Evolutionary conservation across 2,329 filamentous ascomycete genomes (phyloP).

Genomic region (Pseudocercospora crystallina): DNA sequence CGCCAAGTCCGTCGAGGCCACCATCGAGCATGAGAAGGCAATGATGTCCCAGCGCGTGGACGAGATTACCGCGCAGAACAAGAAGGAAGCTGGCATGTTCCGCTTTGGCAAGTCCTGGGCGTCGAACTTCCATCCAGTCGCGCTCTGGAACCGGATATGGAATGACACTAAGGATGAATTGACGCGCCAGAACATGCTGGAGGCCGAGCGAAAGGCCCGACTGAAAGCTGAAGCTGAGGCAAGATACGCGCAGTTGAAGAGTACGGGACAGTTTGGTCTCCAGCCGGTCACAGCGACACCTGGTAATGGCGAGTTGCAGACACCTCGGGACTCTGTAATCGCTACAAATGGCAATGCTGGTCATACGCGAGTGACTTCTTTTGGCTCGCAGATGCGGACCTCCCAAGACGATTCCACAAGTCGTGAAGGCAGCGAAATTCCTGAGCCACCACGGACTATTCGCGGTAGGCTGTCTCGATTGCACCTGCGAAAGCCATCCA

Average conservation of each 20-base stretch:
- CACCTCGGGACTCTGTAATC: slow-evolving; percentile 34
- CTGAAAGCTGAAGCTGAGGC: slow-evolving; percentile 49
- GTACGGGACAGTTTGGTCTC: slow-evolving; percentile 47
- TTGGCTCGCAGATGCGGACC: slow-evolving; percentile 15
- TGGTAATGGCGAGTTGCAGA: slow-evolving; percentile 8
- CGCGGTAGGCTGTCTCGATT: slow-evolving; percentile 25
- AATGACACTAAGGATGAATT: slow-evolving; percentile 46
- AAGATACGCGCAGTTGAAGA: slow-evolving; percentile 56
- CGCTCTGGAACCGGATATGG: slow-evolving; percentile 49
- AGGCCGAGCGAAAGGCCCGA: slow-evolving; percentile 41
- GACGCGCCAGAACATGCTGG: slow-evolving; percentile 39
- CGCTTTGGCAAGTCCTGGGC: slow-evolving; percentile 57
- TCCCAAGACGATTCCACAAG: slow-evolving; percentile 14
- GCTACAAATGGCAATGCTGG: slow-evolving; percentile 21
- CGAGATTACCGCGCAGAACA: slow-evolving; percentile 28
- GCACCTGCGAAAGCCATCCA: slow-evolving; percentile 34
- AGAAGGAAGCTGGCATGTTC: slow-evolving; percentile 49
- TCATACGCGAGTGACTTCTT: slow-evolving; percentile 18
- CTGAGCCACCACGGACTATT: slow-evolving; percentile 21
- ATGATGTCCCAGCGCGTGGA: slow-evolving; percentile 22
- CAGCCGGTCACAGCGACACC: slow-evolving; percentile 12
- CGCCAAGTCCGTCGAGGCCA: slow-evolving; percentile 18
- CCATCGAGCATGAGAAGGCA: slow-evolving; percentile 23
- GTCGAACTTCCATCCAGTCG: slow-evolving; percentile 55
- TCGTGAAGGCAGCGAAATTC: slow-evolving; percentile 24